Base-by-base conservation (phyloP, 2,329 filamentous ascomycete genomes). In the Canariomyces notabilis region DNA sequence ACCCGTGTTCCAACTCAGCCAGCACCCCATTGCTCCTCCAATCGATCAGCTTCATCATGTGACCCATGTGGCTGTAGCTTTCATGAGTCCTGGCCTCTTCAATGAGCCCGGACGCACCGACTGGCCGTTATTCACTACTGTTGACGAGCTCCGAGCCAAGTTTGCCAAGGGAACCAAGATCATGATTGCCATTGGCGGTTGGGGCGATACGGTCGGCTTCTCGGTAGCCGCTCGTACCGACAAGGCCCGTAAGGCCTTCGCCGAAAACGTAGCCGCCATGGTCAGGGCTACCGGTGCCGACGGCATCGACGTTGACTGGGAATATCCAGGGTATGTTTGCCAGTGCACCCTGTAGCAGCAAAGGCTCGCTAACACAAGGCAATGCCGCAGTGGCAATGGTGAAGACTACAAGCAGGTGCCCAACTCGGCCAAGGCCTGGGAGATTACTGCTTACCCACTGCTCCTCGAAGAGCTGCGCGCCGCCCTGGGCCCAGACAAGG, bases 141-240 rank as follows among this genome's bases (percentile, higher is more conserved):
- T 82, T 2, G 60, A 61, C 3, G 60, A 69, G 11, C 68, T 74
- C 12, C 75, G 79, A 4, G 48, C 59, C 15, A 65, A 70, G 44
- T 80, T 83, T 49, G 64, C 64, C 6, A 49, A 64, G 0, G 69
- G 69, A 20, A 81, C 82, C 16, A 82, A 84, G 54, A 64, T 89
- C 18, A 75, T 84, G 67, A 73, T 89, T 31, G 83, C 85, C 16
- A 79, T 89, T 52, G 85, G 85, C 9, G 85, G 85, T 42, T 89
- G 85, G 85, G 84, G 83, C 0, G 82, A 87, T 49, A 81, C 76
- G 0, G 61, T 64, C 6, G 84, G 83, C 0, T 89, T 87, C 57
- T 73, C 75, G 0, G 62, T 61, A 8, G 83, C 75, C 0, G 78
- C 80, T 1, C 71, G 68, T 41, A 71, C 72, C 3, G 69, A 75